Evolutionary conservation across 2,329 filamentous ascomycete genomes (phyloP).

Genomic region (Zarea fungicola): DNA sequence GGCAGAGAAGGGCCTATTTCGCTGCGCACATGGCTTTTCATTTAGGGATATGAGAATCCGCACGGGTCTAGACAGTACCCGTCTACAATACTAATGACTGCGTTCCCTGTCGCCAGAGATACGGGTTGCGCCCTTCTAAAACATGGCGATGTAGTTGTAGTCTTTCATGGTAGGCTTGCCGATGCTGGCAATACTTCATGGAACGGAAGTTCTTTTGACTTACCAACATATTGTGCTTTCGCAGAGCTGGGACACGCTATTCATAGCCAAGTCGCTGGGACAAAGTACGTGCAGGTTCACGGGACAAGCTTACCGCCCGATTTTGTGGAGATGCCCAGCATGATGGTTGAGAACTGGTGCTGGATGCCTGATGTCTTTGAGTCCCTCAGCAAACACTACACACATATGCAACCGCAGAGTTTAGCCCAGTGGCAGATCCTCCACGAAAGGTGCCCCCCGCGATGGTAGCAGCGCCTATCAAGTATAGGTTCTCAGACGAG

Average conservation of each 20-base stretch:
- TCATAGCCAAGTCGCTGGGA: constrained; percentile 14
- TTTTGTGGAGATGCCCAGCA: constrained; percentile 15
- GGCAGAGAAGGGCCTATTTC: too few relatives aligned
- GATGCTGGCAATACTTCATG: too few relatives aligned
- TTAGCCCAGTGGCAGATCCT: constrained; percentile 7
- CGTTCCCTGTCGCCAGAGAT: neutral
- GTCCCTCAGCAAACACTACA: constrained; percentile 10
- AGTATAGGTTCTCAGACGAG: neutral
- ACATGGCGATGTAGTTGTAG: constrained; percentile 49
- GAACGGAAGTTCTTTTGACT: too few relatives aligned
- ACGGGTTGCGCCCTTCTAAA: constrained; percentile 43
- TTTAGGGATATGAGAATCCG: neutral
- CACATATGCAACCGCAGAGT: neutral
- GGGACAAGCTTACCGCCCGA: constrained; percentile 12
- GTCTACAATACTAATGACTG: neutral
- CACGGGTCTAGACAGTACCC: neutral
- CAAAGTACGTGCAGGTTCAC: constrained; percentile 6
- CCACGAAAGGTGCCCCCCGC: constrained; percentile 4
- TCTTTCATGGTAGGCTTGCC: constrained; percentile 39
- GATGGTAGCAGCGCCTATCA: neutral
- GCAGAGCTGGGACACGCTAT: constrained; percentile 18
- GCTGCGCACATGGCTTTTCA: too few relatives aligned
- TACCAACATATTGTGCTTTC: neutral
- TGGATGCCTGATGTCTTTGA: constrained; percentile 11
- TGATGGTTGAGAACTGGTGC: constrained; percentile 16